These are phyloP conservation scores for Sporormia fimetaria DNA, from an alignment of 495 filamentous ascomycete genomes.

Conservation along the genomic window DNA sequence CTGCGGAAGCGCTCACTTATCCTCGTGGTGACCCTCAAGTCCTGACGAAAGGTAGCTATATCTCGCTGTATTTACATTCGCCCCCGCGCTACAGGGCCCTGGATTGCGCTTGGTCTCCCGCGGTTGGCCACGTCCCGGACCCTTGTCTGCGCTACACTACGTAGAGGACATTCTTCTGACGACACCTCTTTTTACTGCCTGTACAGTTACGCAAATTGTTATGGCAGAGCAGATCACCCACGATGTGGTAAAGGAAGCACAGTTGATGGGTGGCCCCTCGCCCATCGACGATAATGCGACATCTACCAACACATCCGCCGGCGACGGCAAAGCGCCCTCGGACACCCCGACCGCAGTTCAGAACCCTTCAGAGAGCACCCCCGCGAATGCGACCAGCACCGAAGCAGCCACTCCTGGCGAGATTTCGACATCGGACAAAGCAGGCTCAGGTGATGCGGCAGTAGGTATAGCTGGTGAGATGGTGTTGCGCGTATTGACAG, in stretches of 20 bases:
- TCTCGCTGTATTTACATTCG: slow-evolving; percentile 12
- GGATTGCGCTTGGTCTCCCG: slow-evolving; percentile 13
- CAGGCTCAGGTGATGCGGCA: slow-evolving; percentile 3
- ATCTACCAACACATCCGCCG: slow-evolving; percentile 46
- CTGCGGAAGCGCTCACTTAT: slow-evolving; percentile 37
- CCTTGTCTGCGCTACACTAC: slow-evolving; percentile 17
- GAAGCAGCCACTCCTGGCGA: slow-evolving; percentile 5
- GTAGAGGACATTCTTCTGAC: slow-evolving; percentile 25
- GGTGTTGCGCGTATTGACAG: slow-evolving; percentile 6
- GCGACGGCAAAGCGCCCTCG: slow-evolving; percentile 44
- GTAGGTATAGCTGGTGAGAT: slow-evolving; percentile 1
- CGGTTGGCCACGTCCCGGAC: slow-evolving; percentile 17
- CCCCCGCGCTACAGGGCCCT: slow-evolving; percentile 8
- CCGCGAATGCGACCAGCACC: slow-evolving; percentile 10
- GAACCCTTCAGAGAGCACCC: slow-evolving; percentile 11
- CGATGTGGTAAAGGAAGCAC: slow-evolving; percentile 69
- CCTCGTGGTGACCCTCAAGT: slow-evolving; percentile 41
- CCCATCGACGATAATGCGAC: slow-evolving; percentile 63
- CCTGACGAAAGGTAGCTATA: slow-evolving; percentile 44
- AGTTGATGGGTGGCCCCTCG: slow-evolving; percentile 62
- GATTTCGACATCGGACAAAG: slow-evolving; percentile 5
- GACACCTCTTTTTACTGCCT: slow-evolving; percentile 21
- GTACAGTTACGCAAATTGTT: slow-evolving; percentile 55
- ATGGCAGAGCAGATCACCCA: slow-evolving; percentile 68
- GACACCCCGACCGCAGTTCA: slow-evolving; percentile 24